Base-by-base conservation (phyloP, 345 rosid species). In the Laguncularia racemosa region DNA sequence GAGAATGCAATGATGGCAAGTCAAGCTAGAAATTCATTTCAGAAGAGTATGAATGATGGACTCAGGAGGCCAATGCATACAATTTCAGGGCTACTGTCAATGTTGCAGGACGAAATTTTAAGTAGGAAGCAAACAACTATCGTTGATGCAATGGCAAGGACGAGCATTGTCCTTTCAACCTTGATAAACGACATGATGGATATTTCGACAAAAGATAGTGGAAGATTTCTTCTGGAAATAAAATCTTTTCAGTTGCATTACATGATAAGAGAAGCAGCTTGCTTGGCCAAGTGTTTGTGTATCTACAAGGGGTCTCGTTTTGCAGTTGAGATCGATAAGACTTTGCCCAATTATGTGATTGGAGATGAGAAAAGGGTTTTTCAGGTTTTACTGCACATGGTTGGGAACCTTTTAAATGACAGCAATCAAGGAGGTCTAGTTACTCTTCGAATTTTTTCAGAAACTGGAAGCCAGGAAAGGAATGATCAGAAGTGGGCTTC, bases 1-100 rank as follows among this genome's bases (percentile, higher is more conserved):
- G 62, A 68, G 59, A 80, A 85, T 16, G 97, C 96, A 8, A 67
- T 86, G 84, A 89, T 86, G 79, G 99, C 99, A 4, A 93, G 86
- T 67, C 83, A 80, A 48, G 96, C 96, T 1, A 87, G 97, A 69
- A 79, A 61, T 54, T 78, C 80, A 3, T 83, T 93, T 59, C 96
- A 85, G 74, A 93, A 85, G 72, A 90, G 81, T 7, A 93, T 93
- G 96, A 89, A 85, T 46, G 84, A 89, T 69, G 95, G 96, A 20
- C 77, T 93, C 95, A 93, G 85, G 76, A 81, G 82, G 68, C 99
- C 99, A 4, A 83, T 89, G 97, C 96, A 87, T 61, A 83, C 97
- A 0, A 67, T 89, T 57, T 73, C 77, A 21, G 96, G 99, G 1
- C 65, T 93, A 68, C 73, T 93, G 52, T 93, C 99, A 3, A 65